phyloP scores from a whole-genome alignment of 2,329 filamentous ascomycete genomes.

The Phoma sp. region DNA sequence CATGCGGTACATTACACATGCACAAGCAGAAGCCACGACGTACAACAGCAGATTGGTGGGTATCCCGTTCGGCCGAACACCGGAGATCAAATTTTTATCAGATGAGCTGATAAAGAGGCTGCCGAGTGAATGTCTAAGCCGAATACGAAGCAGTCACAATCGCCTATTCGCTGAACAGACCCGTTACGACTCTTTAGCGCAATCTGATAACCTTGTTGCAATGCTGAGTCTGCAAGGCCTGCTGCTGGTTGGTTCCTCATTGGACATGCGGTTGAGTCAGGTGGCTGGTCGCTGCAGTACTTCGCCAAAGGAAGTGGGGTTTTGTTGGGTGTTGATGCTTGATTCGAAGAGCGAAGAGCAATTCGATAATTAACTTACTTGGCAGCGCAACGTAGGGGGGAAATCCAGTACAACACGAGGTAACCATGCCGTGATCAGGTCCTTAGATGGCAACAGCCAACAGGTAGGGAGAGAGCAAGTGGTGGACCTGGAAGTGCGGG shows the following conservation, averaged over 20 bases:
- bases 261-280: background rate
- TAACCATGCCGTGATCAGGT: constrained; percentile 14
- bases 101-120: constrained; percentile 32
- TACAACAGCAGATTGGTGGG: background rate
- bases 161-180: constrained; percentile 14
- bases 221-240: constrained; percentile 9
- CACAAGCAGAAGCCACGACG: background rate
- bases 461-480: background rate
- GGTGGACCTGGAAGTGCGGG: background rate
- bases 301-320: constrained; percentile 13
- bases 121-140: constrained; percentile 15
- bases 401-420: constrained; percentile 9
- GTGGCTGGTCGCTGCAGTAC: background rate
- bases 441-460: constrained; percentile 6
- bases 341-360: constrained; percentile 11
- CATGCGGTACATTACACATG: background rate
- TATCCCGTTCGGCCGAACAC: constrained; percentile 7
- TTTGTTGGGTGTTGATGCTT: background rate
- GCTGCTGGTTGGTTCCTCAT: background rate
- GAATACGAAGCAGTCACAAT: background rate
- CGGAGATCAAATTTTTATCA: constrained; percentile 27
- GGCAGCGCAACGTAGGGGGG: constrained; percentile 20
- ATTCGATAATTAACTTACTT: constrained; percentile 25
- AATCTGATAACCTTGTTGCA: constrained; percentile 36
- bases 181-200: constrained; percentile 22